Evolutionary conservation across 78 protist species (phyloP), one percentile per base, ranked within the genome.

Genomic region (Ministeria vibrans): DNA sequence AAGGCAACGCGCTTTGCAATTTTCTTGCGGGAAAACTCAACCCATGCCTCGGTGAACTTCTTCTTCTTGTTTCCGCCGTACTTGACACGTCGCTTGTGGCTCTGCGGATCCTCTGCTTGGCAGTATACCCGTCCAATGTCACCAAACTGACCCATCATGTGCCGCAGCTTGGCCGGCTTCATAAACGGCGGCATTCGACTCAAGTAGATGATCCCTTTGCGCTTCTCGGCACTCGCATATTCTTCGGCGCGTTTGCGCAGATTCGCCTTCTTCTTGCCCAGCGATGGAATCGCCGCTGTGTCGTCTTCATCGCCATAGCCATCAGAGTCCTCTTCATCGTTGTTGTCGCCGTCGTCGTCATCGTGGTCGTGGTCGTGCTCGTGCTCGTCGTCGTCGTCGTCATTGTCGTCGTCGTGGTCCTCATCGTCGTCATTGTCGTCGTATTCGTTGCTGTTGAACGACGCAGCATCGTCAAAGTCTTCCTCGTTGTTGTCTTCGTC

Each of bases 1-100:
- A 0, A 39, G 13, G 96, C 96, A 4, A 81, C 85, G 0, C 32
- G 34, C 44, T 83, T 83, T 0, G 96, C 96, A 1, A 49, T 22
- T 39, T 25, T 28, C 75, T 93, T 93, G 81, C 87, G 73, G 27
- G 25, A 49, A 63, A 91, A 93, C 85, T 93, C 96, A 2, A 93
- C 83, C 96, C 96, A 93, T 28, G 92, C 96, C 39, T 92, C 96
- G 30, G 55, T 20, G 68, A 30, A 92, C 63, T 44, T 79, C 30
- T 28, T 59, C 80, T 80, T 78, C 34, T 68, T 38, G 85, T 88
- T 87, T 23, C 95, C 92, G 15, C 90, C 90, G 0, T 1, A 0
- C 27, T 28, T 0, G 42, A 75, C 22, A 0, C 92, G 75, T 36
- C 51, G 69, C 46, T 73, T 72, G 32, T 89, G 79, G 27, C 28